phyloP scores from a whole-genome alignment of 192 early-diverging fungal genomes.

The Nowakowskiella sp. region DNA sequence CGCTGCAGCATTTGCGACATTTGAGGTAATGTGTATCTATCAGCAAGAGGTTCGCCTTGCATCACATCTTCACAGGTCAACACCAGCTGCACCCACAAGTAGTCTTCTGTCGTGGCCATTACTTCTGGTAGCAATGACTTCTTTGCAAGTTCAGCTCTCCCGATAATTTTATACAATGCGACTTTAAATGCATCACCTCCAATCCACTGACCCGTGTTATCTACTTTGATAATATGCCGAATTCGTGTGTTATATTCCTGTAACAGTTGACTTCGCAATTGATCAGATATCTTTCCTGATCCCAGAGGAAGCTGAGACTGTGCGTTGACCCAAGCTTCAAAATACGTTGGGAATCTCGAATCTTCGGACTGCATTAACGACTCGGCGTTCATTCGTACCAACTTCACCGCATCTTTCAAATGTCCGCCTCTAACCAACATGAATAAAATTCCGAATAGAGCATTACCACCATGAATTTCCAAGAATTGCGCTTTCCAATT shows the following conservation, averaged over 20 bases:
- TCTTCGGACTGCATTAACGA: conserved; percentile 38
- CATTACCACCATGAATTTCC: conserved; percentile 23
- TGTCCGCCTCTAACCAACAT: conserved; percentile 72
- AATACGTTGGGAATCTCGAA: conserved; percentile 60
- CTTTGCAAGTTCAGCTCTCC: conserved; percentile 69
- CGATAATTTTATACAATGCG: conserved; percentile 81
- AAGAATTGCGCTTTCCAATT: conserved; percentile 27
- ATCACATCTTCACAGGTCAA: conserved; percentile 53
- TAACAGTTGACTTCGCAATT: conserved; percentile 46
- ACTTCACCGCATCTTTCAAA: conserved; percentile 57
- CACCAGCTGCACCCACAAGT: conserved; percentile 82
- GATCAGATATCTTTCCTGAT: conserved; percentile 35
- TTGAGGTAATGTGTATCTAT: conserved; percentile 58
- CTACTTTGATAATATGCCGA: conserved; percentile 24
- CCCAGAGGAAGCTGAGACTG: too few species aligned
- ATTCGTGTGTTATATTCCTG: conserved; percentile 48
- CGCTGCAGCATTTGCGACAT: conserved; percentile 58
- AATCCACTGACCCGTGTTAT: conserved; percentile 16
- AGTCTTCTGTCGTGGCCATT: conserved; percentile 79
- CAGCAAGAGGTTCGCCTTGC: conserved; percentile 24
- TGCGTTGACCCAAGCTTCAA: conserved; percentile 53
- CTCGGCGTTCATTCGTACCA: neutral
- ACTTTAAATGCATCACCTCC: conserved; percentile 85
- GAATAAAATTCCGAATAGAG: conserved; percentile 77
- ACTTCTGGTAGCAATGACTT: conserved; percentile 59